Evolutionary conservation across 768 basidiomycete genomes (phyloP), one percentile per base, ranked within the genome.

Genomic region (Pulveroboletus sp.): DNA sequence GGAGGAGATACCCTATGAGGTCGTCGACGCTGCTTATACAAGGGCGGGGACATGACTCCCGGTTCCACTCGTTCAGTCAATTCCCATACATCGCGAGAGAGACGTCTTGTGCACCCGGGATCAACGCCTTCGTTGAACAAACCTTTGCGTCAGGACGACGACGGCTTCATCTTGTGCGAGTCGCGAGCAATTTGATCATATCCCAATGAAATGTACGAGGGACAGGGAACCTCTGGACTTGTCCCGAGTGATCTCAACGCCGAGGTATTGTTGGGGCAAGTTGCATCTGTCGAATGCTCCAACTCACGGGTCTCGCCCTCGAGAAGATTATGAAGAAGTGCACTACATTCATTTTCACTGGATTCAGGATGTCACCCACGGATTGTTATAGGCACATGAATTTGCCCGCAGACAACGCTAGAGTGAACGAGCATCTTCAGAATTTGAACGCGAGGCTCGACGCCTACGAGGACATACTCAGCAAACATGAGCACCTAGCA

Each of bases 311-410:
- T 2, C 64, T 80, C 6, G 68, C 72, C 7, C 51, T 46, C 4
- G 82, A 87, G 62, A 73, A 72, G 53, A 57, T 81, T n/a, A 71
- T 76, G 51, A 79, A 80, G 54, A 64, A 62, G 80, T 83, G 32
- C 45, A 42, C 71, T 50, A 7, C 21, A 12, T 69, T 72, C 3
- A 1, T 32, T 38, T 18, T 24, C n/a, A 3, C 32, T 6, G 8
- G n/a, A 14, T 36, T 32, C 8, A 8, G 21, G 6, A 51, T 9
- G 41, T 6, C 6, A 12, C 60, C 56, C 31, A 59, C 14, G 8
- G 24, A 15, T 46, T 40, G 17, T 3, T 21, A 21, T 35, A 61
- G 54, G 31, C 47, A 54, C n/a, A 37, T 10, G 32, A 31, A 32
- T 8, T 15, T 57, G 7, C 52, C 49, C 1, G 30, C 39, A 7